phyloP scores from a whole-genome alignment of 768 basidiomycete genomes.

The Xerocomellus dryophilus region DNA sequence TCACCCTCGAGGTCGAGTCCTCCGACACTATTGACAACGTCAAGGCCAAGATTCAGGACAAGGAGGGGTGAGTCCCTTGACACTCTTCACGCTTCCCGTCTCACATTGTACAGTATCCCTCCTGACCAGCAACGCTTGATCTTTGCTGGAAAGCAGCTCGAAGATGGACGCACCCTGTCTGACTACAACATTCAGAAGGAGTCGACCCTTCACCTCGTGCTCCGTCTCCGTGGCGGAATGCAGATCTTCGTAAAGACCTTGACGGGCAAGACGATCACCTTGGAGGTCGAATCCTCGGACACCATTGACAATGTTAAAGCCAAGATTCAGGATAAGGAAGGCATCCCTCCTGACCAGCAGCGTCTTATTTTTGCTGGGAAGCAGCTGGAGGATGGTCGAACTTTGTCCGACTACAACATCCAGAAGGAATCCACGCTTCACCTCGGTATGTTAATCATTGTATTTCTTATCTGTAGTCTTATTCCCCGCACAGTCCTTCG shows the following conservation, averaged over 20 bases:
- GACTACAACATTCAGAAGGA: constrained; percentile 97
- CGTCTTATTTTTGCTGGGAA: constrained; percentile 91
- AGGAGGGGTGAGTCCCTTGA: constrained; percentile 45
- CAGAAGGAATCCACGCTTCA: constrained; percentile 84
- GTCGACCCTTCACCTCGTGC: constrained; percentile 82
- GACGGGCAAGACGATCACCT: constrained; percentile 90
- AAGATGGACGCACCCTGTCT: constrained; percentile 87
- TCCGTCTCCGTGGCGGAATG: constrained; percentile 91
- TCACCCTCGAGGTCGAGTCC: constrained; percentile 36
- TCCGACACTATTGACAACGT: constrained; percentile 29
- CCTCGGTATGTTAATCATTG: constrained; percentile 18
- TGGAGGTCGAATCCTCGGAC: constrained; percentile 84
- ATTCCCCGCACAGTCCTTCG: constrained; percentile 52
- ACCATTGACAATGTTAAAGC: constrained; percentile 87
- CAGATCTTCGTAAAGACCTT: constrained; percentile 81
- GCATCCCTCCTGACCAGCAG: constrained; percentile 84
- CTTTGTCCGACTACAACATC: constrained; percentile 87
- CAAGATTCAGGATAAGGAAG: constrained; percentile 95
- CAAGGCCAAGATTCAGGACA: constrained; percentile 61
- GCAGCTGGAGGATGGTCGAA: constrained; percentile 89
- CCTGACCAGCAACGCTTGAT: constrained; percentile 95
- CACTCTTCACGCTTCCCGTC: neutral
- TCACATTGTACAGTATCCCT: constrained; percentile 49
- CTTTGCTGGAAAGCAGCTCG: constrained; percentile 94
- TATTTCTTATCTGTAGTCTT: neutral